Base-by-base conservation (phyloP, 345 rosid genomes). In the Populus ilicifolia region DNA sequence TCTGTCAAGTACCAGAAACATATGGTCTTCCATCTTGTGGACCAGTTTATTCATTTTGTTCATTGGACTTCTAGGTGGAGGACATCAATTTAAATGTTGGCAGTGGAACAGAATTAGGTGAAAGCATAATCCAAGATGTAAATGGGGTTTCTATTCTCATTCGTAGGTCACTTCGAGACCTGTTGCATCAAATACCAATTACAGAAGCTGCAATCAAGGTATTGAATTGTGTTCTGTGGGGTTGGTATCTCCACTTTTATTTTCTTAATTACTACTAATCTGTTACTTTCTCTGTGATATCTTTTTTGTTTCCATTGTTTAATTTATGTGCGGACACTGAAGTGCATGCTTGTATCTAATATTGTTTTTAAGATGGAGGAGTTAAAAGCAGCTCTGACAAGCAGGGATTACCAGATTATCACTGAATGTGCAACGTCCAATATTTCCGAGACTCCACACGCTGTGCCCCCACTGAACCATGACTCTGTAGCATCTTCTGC, bases 41-140 rank as follows among this genome's bases (percentile, higher is more conserved):
- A 69, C 30, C 36, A 48, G 18, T 23, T 11, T 56, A 41, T 75
- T 78, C 35, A 44, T 17, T 38, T 61, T 4, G 59, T 54, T 33
- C 46, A 38, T 70, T 2, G 67, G 65, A 64, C 59, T 66, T 70
- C 62, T 82, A 96, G 99, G 92, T 96, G 74, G 90, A 90, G 86
- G 97, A 96, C 77, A 92, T 96, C 88, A 93, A 92, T 88, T 88
- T 96, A 78, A 96, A 96, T 87, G 95, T 93, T 76, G 98, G 96
- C 54, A 79, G 86, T 74, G 97, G 93, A 81, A 81, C 83, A 46
- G 90, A 92, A 65, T 41, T 96, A 76, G 94, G 98, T 75, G 97
- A 91, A 87, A 93, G 93, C 90, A 96, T 92, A 80, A 88, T 96
- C 80, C 94, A 88, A 82, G 94, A 89, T 87, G 93, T 96, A 64